Conservation (phyloP, 805 yeast species). For the Barnettozyma siamensis region DNA sequence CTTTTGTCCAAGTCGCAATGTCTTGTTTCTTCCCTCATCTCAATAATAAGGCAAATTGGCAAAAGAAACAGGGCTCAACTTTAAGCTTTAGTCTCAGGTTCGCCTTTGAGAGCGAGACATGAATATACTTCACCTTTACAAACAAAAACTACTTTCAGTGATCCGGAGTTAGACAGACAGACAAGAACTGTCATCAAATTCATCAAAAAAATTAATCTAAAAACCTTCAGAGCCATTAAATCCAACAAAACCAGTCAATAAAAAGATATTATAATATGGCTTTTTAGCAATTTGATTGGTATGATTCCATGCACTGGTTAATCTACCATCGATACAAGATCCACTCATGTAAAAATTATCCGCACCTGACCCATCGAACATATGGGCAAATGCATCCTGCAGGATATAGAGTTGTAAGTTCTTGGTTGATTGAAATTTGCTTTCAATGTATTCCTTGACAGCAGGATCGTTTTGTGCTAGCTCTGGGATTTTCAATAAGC, state of each 20-base stretch:
- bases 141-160: no score
- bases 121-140: no score
- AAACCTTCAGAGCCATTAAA: constrained; percentile 71
- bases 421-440: constrained; percentile 51
- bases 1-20: no score
- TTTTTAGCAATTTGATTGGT: constrained; percentile 66
- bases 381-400: constrained; percentile 38
- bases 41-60: no score
- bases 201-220: no score
- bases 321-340: constrained; percentile 76
- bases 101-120: no score
- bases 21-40: no score
- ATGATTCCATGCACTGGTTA: constrained; percentile 81
- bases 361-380: constrained; percentile 77
- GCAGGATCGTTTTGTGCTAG: constrained; percentile 41
- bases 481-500: constrained; percentile 48
- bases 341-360: constrained; percentile 82
- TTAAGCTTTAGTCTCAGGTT: no score
- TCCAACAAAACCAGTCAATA: constrained; percentile 66
- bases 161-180: no score
- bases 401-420: constrained; percentile 42
- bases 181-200: no score
- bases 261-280: constrained; percentile 53
- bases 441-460: constrained; percentile 44
- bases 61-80: no score